Evolutionary conservation across 352 stramenopile species (phyloP), one percentile per base, ranked within the genome.

Genomic region (Phytophthora chlamydospora): DNA sequence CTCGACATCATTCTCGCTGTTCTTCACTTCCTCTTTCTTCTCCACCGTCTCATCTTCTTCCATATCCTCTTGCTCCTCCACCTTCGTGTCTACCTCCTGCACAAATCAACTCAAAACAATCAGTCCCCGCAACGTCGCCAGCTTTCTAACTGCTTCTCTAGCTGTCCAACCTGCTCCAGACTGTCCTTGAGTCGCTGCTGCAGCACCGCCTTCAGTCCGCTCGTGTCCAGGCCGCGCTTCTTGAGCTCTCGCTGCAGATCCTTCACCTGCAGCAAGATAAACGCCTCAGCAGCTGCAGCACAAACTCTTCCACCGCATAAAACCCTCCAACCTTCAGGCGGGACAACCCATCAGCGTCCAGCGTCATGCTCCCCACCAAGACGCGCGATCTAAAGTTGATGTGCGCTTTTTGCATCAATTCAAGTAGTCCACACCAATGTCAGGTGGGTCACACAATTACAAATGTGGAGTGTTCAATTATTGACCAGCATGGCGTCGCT

Each of bases 211-310:
- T 89, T 85, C 7, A 72, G 59, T 3, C 75, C 80, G 14, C 52
- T 55, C 6, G 66, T 67, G 56, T 80, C 71, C 12, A 86, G 61
- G 16, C 66, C 58, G 4, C 65, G 66, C 44, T 80, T 74, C 57
- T 71, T 70, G 24, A 86, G 68, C 57, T 78, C 59, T 19, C 58
- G 50, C 44, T 84, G 75, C 17, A 87, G 63, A 53, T 87, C 69
- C 58, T 89, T 87, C 21, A 83, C 76, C 79, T 89, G 41, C 19
- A 56, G 9, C 50, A 3, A 46, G n/a, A 43, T 29, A n/a, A 29
- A 19, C 11, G 12, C 29, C 16, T 47, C 24, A 46, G 29, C 21
- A 19, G 6, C 10, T 14, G 17, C 11, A 44, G 12, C 8, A 46
- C 13, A 14, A 21, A 8, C 27, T 2, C 24, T 27, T 7, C 21